Evolutionary conservation across 345 rosid genomes (phyloP), one percentile per base, ranked within the genome.

Genomic region (Salix exigua): DNA sequence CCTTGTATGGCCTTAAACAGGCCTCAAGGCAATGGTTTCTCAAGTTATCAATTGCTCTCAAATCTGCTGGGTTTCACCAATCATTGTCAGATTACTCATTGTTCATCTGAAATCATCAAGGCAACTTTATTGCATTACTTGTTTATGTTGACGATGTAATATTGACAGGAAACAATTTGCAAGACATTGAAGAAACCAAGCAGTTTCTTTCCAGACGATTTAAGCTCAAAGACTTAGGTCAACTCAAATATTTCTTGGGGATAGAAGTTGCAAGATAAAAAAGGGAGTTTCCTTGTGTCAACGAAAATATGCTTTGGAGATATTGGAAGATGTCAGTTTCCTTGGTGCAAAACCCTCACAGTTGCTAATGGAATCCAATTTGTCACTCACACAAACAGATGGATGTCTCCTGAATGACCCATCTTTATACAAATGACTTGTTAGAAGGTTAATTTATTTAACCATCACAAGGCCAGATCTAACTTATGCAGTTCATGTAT

Each of bases 1-100:
- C 64, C 19, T 17, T 65, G 5, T 74, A 65, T n/a, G n/a, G n/a
- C n/a, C n/a, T n/a, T n/a, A n/a, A 48, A 28, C 77, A 66, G 55
- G 37, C 37, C 3, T 50, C 19, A 0, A 21, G 35, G 2, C 53
- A 31, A 5, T 76, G 74, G 69, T 76, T 55, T 10, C 17, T 37
- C 12, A 69, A 69, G 28, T 6, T 65, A 2, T 33, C 28, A 1
- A 0, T 1, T 2, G 55, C 68, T 7, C 19, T 68, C 5, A 68
- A 33, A 7, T 13, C 21, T 38, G 58, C 11, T 4, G 16, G 33
- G 0, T 68, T 23, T 5, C 26, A 63, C 2, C 44, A 74, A 21
- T 74, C 77, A 1, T 28, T 25, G 16, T 26, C 18, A 5, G 60
- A 75, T 31, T 50, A 51, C 37, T 75, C 66, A 0, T 14, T 67